Evolutionary conservation across 805 yeast genomes (phyloP), one percentile per base, ranked within the genome.

Genomic region (Metschnikowia lunata): DNA sequence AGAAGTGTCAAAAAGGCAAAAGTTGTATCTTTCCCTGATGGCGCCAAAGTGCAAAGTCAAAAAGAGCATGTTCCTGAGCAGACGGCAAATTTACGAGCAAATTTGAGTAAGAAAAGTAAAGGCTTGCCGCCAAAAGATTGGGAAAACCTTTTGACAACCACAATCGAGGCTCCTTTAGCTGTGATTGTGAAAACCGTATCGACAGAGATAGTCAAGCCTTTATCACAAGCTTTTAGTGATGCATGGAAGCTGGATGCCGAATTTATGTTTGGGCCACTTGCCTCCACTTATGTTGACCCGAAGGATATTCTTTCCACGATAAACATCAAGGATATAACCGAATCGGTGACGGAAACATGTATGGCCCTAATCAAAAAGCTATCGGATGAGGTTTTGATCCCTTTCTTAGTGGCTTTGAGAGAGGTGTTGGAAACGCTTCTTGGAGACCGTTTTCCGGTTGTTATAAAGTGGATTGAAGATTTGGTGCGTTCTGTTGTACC

Each of bases 101-200:
- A 23, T 14, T 8, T 7, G 13, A 27, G 26, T 14, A 34, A 34
- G 18, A 34, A 28, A 6, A 27, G 8, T n/a, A 10, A 36, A 14
- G 15, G 28, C 12, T 8, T 14, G 6, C 26, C 13, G 28, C 36
- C 23, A 29, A 36, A 27, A 12, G 40, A 36, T n/a, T 26, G 36
- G 30, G 45, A 42, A 26, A 37, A n/a, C 14, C 8, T 27, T 13
- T 37, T 42, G 34, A 10, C 34, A 8, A 14, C 37, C 15, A 15
- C 40, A 13, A 32, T 42, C 12, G 45, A 37, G 14, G 40, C 35
- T 8, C 45, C 45, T 12, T 42, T 42, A 28, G 40, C 40, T 8
- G 36, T 28, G 6, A 23, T 41, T 6, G 45, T 41, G 27, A 41
- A 30, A 32, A 36, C 40, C 9, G 30, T 36, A 3, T 41, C 45